Conservation (phyloP, 805 yeast species). For the Kluyveromyces siamensis region DNA sequence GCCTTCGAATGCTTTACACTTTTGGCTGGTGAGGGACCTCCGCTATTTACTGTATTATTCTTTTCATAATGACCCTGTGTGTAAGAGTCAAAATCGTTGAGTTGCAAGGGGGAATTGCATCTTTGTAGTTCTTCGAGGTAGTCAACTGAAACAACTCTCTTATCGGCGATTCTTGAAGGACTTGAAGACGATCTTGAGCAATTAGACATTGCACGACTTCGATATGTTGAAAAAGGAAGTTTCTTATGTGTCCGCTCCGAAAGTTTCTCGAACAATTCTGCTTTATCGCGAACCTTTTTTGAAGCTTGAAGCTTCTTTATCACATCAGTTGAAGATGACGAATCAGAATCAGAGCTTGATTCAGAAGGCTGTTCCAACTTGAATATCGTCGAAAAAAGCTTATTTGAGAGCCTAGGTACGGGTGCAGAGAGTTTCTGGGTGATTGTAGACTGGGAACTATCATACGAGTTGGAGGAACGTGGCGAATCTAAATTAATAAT, state of each 20-base stretch:
- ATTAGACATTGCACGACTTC: neutral
- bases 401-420: slow-evolving; percentile 15
- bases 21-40: neutral
- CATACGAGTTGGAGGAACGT: neutral
- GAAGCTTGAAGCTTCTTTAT: slow-evolving; percentile 21
- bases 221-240: neutral
- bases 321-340: slow-evolving; percentile 15
- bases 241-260: neutral
- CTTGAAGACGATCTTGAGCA: neutral
- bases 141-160: slow-evolving; percentile 14
- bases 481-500: neutral
- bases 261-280: slow-evolving; percentile 24
- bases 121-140: slow-evolving; percentile 16
- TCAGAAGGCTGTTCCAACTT: slow-evolving; percentile 11
- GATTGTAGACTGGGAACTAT: neutral
- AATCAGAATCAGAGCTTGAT: slow-evolving; percentile 7
- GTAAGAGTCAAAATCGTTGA: neutral
- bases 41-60: neutral
- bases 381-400: slow-evolving; percentile 14
- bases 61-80: neutral
- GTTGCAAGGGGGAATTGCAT: slow-evolving; percentile 6
- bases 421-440: neutral
- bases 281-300: slow-evolving; percentile 26
- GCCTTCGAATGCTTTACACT: slow-evolving; percentile 5
- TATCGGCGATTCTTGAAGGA: neutral